Conservation (phyloP, 2,329 filamentous ascomycete genomes). For the Trichoderma guizhouense region DNA sequence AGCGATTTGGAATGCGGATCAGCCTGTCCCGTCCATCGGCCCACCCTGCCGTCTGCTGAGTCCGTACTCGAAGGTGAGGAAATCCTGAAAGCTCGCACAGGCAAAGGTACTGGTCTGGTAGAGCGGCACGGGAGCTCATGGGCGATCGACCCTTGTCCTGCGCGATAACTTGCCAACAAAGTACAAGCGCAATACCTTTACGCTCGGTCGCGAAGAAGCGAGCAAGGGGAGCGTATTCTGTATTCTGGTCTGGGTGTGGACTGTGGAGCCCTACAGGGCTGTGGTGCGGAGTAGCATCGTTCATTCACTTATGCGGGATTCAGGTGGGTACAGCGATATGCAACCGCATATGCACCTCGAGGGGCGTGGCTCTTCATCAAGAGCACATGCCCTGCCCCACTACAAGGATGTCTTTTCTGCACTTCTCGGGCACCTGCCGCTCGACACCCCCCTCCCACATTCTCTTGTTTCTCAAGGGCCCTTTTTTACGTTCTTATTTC, state of each 20-base stretch:
- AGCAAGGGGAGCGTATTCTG: neutral
- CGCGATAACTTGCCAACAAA: neutral
- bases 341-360: neutral
- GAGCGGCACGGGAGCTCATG: neutral
- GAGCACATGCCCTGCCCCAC: constrained; percentile 12
- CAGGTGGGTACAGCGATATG: neutral
- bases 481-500: constrained; percentile 2
- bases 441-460: neutral
- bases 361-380: constrained; percentile 16
- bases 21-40: neutral
- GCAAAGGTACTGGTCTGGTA: neutral
- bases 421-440: constrained; percentile 9
- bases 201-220: neutral
- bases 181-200: neutral
- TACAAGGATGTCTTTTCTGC: constrained; percentile 1
- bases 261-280: constrained; percentile 16
- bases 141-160: neutral
- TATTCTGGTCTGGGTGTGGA: neutral
- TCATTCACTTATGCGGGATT: neutral
- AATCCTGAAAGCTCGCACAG: neutral
- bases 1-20: constrained; percentile 5
- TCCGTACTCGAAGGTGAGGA: neutral
- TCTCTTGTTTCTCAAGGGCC: neutral
- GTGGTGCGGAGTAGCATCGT: constrained; percentile 11
- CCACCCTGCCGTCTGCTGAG: constrained; percentile 9